phyloP scores from a whole-genome alignment of 495 filamentous ascomycete species.

The Neurospora sp. region DNA sequence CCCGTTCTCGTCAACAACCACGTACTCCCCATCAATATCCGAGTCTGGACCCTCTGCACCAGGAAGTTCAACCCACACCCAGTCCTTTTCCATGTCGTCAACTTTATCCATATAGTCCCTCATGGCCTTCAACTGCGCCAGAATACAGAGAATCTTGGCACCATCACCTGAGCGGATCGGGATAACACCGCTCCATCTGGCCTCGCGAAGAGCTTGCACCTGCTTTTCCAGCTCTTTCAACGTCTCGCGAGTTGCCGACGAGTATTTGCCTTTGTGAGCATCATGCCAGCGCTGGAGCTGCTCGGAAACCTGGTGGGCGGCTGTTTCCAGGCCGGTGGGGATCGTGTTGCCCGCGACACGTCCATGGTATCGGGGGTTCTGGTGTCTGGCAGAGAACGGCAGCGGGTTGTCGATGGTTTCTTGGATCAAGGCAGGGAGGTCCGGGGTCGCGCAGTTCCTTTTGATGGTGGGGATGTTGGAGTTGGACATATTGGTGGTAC shows the following conservation, averaged over 20 bases:
- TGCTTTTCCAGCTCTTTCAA: background rate
- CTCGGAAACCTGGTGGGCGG: background rate
- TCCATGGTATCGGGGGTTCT: background rate
- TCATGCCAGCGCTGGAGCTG: background rate
- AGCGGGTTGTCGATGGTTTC: background rate
- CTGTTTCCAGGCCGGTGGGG: background rate
- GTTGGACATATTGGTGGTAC: background rate
- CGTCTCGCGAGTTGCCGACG: background rate
- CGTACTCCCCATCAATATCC: background rate
- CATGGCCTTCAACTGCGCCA: background rate
- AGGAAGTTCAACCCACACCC: background rate
- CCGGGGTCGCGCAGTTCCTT: background rate
- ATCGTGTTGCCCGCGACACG: background rate
- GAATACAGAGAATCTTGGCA: background rate
- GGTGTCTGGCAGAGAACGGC: background rate
- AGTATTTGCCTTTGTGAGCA: background rate
- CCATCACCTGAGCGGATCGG: background rate
- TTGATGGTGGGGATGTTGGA: background rate
- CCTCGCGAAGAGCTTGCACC: background rate
- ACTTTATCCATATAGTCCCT: background rate
- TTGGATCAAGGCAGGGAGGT: background rate
- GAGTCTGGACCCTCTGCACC: background rate
- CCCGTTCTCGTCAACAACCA: background rate
- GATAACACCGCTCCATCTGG: background rate
- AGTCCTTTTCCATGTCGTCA: background rate